phyloP scores from a whole-genome alignment of 2,329 filamentous ascomycete genomes.

The Daldinia eschscholtzii region DNA sequence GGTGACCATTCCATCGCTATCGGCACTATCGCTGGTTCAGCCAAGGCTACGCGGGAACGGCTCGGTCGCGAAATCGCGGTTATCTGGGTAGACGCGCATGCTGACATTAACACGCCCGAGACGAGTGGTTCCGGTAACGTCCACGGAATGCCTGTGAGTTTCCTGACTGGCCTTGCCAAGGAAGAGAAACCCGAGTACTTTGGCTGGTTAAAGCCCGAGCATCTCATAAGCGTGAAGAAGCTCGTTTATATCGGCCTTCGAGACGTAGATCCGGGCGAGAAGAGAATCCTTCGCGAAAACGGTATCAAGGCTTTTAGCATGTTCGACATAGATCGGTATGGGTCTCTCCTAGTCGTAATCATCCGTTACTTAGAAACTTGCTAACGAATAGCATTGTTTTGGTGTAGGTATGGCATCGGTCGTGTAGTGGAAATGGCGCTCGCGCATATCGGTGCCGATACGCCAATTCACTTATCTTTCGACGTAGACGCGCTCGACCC shows the following conservation, averaged over 20 bases:
- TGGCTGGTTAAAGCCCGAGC: slow-evolving; percentile 85
- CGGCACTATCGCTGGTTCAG: slow-evolving; percentile 88
- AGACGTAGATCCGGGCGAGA: slow-evolving; percentile 94
- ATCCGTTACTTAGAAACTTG: neutral
- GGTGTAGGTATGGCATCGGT: slow-evolving; percentile 84
- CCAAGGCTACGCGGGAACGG: slow-evolving; percentile 87
- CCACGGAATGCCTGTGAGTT: slow-evolving; percentile 97
- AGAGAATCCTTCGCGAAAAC: slow-evolving; percentile 88
- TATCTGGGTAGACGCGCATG: slow-evolving; percentile 98
- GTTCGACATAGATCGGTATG: slow-evolving; percentile 94
- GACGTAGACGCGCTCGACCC: slow-evolving; percentile 97
- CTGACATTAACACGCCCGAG: slow-evolving; percentile 98
- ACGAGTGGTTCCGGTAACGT: slow-evolving; percentile 91
- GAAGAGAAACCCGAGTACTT: slow-evolving; percentile 84
- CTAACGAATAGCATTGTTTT: slow-evolving; percentile 7
- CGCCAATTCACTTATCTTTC: slow-evolving; percentile 96
- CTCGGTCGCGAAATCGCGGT: slow-evolving; percentile 87
- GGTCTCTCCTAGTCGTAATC: slow-evolving; percentile 21
- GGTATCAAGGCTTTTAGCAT: slow-evolving; percentile 97
- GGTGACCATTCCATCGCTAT: slow-evolving; percentile 98
- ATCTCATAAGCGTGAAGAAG: slow-evolving; percentile 79
- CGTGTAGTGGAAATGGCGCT: slow-evolving; percentile 98
- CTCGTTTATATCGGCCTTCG: slow-evolving; percentile 96
- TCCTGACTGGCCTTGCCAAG: slow-evolving; percentile 85
- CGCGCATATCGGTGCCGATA: slow-evolving; percentile 92